Evolutionary conservation across 345 rosid species (phyloP), one percentile per base, ranked within the genome.

Genomic region (Eucalyptus guilfoylei): DNA sequence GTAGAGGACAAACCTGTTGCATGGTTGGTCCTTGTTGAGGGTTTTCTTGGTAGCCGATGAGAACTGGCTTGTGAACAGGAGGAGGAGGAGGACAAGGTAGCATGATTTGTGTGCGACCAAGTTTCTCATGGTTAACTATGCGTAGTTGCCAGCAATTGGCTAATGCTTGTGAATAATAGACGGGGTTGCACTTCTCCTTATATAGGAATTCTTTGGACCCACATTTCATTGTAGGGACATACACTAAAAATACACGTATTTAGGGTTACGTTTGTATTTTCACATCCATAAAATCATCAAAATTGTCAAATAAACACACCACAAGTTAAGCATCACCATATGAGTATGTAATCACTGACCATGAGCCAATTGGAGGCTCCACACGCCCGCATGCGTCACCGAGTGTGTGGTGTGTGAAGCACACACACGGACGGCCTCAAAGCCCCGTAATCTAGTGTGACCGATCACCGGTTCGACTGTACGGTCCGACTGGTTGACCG

Each of bases 1-100:
- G 91, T 95, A 94, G 87, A 96, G 94, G 3, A 93, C 89, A 67
- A 96, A 88, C 2, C 88, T 90, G 85, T 95, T 95, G 95, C 96
- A 95, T 1, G 98, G 96, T 34, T 94, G 92, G 60, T 52, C 26
- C 62, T 58, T 80, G 23, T 92, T 92, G 10, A 88, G 6, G 62
- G 87, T 48, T 47, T 89, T 89, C n/a, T 81, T 90, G 17, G 40
- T 40, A 8, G 94, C 90, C 89, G 62, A 93, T 6, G 92, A 6
- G 90, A 88, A 88, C 37, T 91, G 90, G 11, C 92, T 89, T 21
- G 90, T 81, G 9, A 91, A 86, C 6, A 86, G 86, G 85, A 91
- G 67, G 55, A 93, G 72, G 11, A 93, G 52, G 88, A 86, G 85
- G 76, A 90, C 47, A 44, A 90, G 49, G 55, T 93, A 64, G 67